Base-by-base conservation (phyloP, 352 stramenopile genomes). In the Pythium brassicae region DNA sequence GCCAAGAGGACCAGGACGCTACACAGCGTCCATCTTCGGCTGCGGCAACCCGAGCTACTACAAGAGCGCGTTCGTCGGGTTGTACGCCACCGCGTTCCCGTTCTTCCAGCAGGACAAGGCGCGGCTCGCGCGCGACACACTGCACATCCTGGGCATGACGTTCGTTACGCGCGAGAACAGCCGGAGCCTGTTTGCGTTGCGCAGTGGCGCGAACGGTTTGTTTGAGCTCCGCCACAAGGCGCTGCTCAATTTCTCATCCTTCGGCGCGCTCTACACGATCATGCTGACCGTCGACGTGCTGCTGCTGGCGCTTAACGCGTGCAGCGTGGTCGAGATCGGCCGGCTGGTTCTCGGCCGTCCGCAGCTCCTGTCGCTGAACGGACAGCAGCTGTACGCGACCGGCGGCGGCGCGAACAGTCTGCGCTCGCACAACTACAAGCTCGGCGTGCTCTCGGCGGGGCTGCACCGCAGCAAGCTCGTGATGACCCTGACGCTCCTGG, bases 181-280 rank as follows among this genome's bases (percentile, higher is more conserved):
- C 27, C 50, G 50, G 20, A 67, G 60, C 11, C 42, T 66, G 25
- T 74, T 74, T 22, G 47, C 20, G 42, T 19, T 61, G 35, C 26
- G 26, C 19, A 49, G 44, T 17, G 52, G 50, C 6, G 43, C 54
- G 11, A 45, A 50, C 22, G 48, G 32, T 11, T 34, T 40, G 4
- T 51, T 58, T 34, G 17, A 51, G 17, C 43, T 86, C 0, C 51
- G 68, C 4, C 67, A 86, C 59, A 61, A 46, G 19, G 64, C 65
- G 37, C 39, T 59, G 15, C 25, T 78, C 43, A 85, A 85, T 53
- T 62, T 80, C 10, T 76, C 65, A 19, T 69, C 69, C 1, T 78
- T 66, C 5, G 78, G 78, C 0, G 53, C 63, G 9, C 61, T 88
- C 10, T 88, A 84, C 60, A 69, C 55, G 10, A 17, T 69, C 14